phyloP scores from a whole-genome alignment of 208 protist genomes.

The Leishmania turanica region DNA sequence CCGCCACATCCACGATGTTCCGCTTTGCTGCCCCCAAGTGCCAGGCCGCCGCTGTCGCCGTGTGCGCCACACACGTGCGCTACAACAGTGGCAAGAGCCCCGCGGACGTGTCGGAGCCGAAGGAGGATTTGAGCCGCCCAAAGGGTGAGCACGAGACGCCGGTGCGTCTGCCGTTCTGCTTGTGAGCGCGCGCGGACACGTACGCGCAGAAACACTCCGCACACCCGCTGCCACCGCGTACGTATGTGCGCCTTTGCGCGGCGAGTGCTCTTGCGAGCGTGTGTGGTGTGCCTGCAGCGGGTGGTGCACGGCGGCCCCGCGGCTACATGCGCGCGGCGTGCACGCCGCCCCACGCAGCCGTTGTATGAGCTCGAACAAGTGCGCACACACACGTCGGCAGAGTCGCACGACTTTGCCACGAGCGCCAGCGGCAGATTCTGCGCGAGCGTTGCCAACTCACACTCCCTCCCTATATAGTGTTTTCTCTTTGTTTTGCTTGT shows the following conservation, averaged over 20 bases:
- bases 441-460: neutral
- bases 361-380: too few species aligned
- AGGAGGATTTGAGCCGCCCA: constrained; percentile 1
- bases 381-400: neutral
- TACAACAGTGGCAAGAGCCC: constrained; percentile 18
- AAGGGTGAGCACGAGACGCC: constrained; percentile 12
- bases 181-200: neutral
- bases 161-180: constrained; percentile 24
- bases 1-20: constrained; percentile 6
- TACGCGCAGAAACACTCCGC: neutral
- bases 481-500: neutral
- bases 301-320: neutral
- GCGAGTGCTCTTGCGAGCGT: neutral
- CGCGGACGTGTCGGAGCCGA: constrained; percentile 1
- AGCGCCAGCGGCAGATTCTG: neutral
- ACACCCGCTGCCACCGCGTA: neutral
- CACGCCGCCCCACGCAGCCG: neutral
- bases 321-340: neutral
- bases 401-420: neutral
- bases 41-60: constrained; percentile 13
- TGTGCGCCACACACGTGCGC: constrained; percentile 18
- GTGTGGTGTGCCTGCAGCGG: neutral
- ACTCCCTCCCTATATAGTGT: neutral
- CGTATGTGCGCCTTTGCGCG: neutral
- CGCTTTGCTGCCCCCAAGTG: constrained; percentile 19